Base-by-base conservation (phyloP, 1,139 yeast species). In the Ashbya aceris region DNA sequence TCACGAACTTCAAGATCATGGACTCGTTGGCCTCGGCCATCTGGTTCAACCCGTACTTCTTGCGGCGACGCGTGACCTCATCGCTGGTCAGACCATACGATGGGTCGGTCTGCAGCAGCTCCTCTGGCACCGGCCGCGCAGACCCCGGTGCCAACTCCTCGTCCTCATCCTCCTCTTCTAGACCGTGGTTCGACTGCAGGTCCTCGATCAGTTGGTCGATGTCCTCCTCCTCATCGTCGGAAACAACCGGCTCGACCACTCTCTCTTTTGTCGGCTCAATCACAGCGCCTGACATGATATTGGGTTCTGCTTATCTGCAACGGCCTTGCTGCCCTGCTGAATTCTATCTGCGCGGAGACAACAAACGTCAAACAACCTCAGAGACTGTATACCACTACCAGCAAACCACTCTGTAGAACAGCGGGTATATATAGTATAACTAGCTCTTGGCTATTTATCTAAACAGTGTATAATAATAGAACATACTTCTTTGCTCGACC, bases 11-110 rank as follows among this genome's bases (percentile, higher is more conserved):
- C 56, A 86, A 68, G 48, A 86, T 61, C 69, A 84, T 54, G 71
- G 83, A 84, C 71, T 85, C 95, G 61, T 77, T 71, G 66, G 87
- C 96, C 70, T 89, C 96, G 54, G 89, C 82, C 95, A 89, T 85
- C 71, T 84, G 91, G 70, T 89, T 89, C 58, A 79, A 69, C 74
- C 96, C 97, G 64, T 71, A 89, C 77, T 83, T 85, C 84, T 85
- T 87, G 71, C 94, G 78, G 77, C 96, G 82, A 67, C 75, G 81
- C 60, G 67, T 51, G 49, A 85, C 95, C 65, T 89, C 96, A 42
- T 83, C 95, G 49, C 77, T 68, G 49, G 83, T 67, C 60, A 89
- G 76, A 76, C 97, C 96, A 56, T 66, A 64, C 43, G 81, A 63
- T 41, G 91, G 89, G 70, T 84, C 91, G 48, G 97, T 89, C 67